Evolutionary conservation across 192 early-diverging fungal species (phyloP), one percentile per base, ranked within the genome.

Genomic region (Podila epigama): DNA sequence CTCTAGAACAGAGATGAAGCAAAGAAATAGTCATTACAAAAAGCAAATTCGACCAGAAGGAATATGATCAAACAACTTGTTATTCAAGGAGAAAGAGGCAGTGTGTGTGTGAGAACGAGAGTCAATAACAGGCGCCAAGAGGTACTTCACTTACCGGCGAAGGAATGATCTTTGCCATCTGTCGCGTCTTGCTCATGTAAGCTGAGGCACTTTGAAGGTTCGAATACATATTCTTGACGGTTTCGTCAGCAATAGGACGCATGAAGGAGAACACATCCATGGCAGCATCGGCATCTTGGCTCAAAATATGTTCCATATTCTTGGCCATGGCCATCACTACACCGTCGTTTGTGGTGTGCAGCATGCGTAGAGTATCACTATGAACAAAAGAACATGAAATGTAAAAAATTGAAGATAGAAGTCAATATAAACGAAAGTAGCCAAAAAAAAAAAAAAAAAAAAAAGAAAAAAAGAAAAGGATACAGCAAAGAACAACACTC

Each of bases 141-240:
- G n/a, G n/a, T n/a, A n/a, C n/a, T n/a, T n/a, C 15, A 34, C 65
- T 58, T 81, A 85, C 83, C 25, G 84, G 81, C 16, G 79, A 70
- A 32, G 84, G 84, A 50, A 84, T 79, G 16, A 85, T 66, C 51
- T 80, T 79, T 32, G 83, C 88, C 60, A 88, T 81, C 66, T 89
- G 87, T 5, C 68, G 63, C 6, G 88, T 81, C 29, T 65, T 64
- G 33, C 54, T 51, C 50, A 89, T 60, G 34, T 78, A 85, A 13
- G 82, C 10, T 5, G 82, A 81, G 16, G 82, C 27, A 51, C 75
- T 87, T 44, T 81, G 80, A 28, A 87, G 51, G 41, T 85, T 84
- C 10, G 82, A 75, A 44, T 80, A 83, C 64, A 79, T 63, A 52
- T 82, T 83, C 9, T 65, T 54, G 35, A 64, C 58, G 34, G 55